phyloP scores from a whole-genome alignment of 495 filamentous ascomycete genomes.

The Jackrogersella multiformis region DNA sequence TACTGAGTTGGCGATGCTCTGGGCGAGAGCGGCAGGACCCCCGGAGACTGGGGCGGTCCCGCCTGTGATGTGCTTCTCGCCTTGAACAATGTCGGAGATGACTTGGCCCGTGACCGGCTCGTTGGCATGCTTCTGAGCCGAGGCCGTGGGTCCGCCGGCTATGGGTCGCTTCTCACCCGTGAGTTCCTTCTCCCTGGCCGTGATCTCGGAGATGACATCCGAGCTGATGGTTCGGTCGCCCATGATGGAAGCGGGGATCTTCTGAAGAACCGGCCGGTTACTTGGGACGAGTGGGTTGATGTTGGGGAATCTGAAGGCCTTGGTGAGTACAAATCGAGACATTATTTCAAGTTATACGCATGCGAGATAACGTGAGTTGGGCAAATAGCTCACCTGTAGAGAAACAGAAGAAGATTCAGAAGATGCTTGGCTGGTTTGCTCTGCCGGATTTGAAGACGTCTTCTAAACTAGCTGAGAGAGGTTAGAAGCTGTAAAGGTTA shows the following conservation, averaged over 20 bases:
- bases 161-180: conserved; percentile 27
- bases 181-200: conserved; percentile 37
- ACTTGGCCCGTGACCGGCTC: conserved; percentile 22
- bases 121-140: conserved; percentile 39
- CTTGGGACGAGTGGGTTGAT: neutral
- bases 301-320: conserved; percentile 5
- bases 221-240: conserved; percentile 25
- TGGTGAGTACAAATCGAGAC: conserved; percentile 30
- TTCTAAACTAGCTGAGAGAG: neutral
- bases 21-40: conserved; percentile 29
- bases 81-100: conserved; percentile 34
- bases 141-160: conserved; percentile 33
- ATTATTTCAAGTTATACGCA: conserved; percentile 9
- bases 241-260: conserved; percentile 7
- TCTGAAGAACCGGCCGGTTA: conserved; percentile 1
- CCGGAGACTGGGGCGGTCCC: conserved; percentile 1
- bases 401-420: neutral
- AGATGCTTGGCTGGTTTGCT: neutral
- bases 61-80: conserved; percentile 40
- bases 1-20: conserved; percentile 33
- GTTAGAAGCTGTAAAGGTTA: neutral
- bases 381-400: neutral
- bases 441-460: neutral
- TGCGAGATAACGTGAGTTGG: neutral
- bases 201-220: conserved; percentile 33